Evolutionary conservation across 306 rosid genomes (phyloP).

Genomic region (Pyrus bretschneideri): DNA sequence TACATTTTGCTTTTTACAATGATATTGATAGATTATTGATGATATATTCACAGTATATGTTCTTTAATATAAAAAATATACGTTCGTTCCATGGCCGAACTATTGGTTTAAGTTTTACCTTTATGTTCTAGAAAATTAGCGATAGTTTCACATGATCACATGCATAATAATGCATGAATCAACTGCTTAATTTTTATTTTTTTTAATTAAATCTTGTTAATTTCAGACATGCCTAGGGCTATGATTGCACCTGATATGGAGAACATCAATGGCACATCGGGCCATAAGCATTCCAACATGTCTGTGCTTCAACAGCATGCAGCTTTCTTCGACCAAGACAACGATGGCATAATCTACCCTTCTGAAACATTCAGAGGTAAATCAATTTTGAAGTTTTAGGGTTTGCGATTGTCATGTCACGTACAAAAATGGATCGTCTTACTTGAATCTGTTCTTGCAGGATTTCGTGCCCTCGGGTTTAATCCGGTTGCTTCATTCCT

Average conservation of each 20-base stretch:
- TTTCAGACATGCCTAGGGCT: conserved; percentile 60
- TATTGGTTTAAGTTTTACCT: not conserved
- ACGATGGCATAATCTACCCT: conserved; percentile 68
- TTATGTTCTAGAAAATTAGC: not conserved
- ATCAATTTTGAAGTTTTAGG: not conserved
- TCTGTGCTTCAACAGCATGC: conserved; percentile 79
- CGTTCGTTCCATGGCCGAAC: not conserved
- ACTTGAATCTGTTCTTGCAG: conserved; percentile 13
- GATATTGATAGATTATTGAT: too few species aligned
- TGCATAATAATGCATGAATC: not conserved
- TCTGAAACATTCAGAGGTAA: conserved; percentile 60
- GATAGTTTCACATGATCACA: not conserved
- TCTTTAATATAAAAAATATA: too few species aligned
- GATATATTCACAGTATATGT: too few species aligned
- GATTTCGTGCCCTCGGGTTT: conserved; percentile 51
- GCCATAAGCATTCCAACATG: conserved; percentile 54
- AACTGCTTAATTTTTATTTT: not conserved
- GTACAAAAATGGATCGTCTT: not conserved
- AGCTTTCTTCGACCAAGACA: conserved; percentile 60
- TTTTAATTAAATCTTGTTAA: not conserved
- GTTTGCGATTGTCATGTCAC: not conserved
- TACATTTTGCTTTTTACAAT: not conserved
- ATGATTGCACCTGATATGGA: conserved; percentile 53
- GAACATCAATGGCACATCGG: conserved; percentile 60
- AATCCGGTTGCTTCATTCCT: conserved; percentile 44